Evolutionary conservation across 2,329 filamentous ascomycete genomes (phyloP).

Genomic region (Didymellaceae sp.): DNA sequence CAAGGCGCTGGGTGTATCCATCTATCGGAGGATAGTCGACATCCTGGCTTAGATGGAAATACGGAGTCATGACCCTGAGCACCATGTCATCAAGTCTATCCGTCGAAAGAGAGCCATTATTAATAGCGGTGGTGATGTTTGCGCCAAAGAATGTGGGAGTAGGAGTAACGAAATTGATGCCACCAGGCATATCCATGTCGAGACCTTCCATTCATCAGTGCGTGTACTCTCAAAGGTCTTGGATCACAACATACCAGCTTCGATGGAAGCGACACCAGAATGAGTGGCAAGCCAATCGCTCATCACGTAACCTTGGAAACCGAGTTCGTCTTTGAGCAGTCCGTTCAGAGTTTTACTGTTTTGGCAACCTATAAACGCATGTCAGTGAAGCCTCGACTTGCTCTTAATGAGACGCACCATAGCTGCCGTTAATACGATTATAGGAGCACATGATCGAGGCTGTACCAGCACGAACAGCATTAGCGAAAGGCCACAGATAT

Average conservation of each 20-base stretch:
- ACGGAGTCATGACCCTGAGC: constrained; percentile 54
- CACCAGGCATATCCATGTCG: constrained; percentile 55
- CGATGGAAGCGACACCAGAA: constrained; percentile 49
- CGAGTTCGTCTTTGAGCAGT: constrained; percentile 59
- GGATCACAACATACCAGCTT: constrained; percentile 36
- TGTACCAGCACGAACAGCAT: constrained; percentile 64
- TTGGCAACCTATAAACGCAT: constrained; percentile 28
- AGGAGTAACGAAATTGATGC: constrained; percentile 25
- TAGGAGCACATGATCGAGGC: constrained; percentile 67
- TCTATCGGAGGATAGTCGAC: constrained; percentile 46
- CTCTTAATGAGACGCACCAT: constrained; percentile 1
- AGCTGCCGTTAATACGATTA: constrained; percentile 41
- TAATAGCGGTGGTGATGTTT: constrained; percentile 46
- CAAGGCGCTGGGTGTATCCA: constrained; percentile 29
- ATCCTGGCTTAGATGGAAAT: constrained; percentile 52
- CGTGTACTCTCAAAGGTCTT: not conserved
- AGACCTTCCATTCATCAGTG: constrained; percentile 39
- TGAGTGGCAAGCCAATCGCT: constrained; percentile 48
- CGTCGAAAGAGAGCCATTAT: constrained; percentile 51
- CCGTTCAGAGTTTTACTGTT: constrained; percentile 55
- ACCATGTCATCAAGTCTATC: constrained; percentile 56
- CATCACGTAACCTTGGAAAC: constrained; percentile 57
- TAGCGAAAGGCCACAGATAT: constrained; percentile 71
- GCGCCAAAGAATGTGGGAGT: constrained; percentile 42
- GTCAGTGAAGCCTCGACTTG: too few relatives aligned